Conservation (phyloP, 23 red algal species). For the Porphyridium purpureum region DNA sequence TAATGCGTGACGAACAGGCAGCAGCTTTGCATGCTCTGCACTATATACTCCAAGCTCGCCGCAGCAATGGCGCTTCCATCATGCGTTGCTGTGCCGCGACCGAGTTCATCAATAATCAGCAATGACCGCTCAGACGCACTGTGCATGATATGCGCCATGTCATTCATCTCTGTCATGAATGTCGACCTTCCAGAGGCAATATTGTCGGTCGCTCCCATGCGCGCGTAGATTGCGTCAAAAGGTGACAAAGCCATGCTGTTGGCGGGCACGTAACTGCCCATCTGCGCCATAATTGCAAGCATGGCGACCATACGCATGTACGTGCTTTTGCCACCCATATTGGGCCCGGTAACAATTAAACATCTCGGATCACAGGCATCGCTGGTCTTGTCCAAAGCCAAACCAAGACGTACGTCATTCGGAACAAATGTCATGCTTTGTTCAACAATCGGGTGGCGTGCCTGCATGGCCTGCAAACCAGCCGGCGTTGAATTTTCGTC, state of each 20-base stretch:
- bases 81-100: slow-evolving; percentile 62
- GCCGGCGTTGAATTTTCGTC: too few species aligned
- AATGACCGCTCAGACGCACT: slow-evolving; percentile 31
- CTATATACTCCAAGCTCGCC: slow-evolving; percentile 44
- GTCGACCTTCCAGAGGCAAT: slow-evolving; percentile 62
- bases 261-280: slow-evolving; percentile 76
- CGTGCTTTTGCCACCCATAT: slow-evolving; percentile 65
- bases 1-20: not conserved
- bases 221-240: slow-evolving; percentile 61
- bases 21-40: not conserved
- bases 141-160: slow-evolving; percentile 67
- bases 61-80: slow-evolving; percentile 68
- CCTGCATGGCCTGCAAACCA: too few species aligned
- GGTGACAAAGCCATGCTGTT: slow-evolving; percentile 20
- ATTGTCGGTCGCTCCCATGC: slow-evolving; percentile 86
- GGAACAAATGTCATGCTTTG: slow-evolving; percentile 55
- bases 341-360: slow-evolving; percentile 21
- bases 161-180: slow-evolving; percentile 89
- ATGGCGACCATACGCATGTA: slow-evolving; percentile 51
- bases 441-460: slow-evolving; percentile 77
- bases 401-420: slow-evolving; percentile 64
- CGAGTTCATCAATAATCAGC: slow-evolving; percentile 82
- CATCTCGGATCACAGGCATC: too few species aligned
- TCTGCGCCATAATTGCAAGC: slow-evolving; percentile 60
- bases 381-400: too few species aligned